Conservation (phyloP, 441 rosid genomes). For the Brassica hybrid region DNA sequence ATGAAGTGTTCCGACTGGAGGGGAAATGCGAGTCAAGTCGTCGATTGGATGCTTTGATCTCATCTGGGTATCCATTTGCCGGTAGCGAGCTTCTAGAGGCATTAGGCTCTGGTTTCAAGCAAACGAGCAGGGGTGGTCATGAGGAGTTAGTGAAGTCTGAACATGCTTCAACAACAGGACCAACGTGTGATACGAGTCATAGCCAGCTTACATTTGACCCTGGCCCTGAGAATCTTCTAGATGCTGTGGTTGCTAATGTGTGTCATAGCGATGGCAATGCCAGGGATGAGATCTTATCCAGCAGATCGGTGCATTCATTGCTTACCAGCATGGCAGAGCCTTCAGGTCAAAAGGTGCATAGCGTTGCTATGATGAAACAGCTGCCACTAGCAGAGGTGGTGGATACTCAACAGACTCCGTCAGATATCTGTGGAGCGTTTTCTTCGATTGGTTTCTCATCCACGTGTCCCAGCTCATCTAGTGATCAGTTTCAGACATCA, state of each 20-base stretch:
- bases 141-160: constrained; percentile 59
- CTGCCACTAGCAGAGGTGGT: constrained; percentile 51
- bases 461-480: constrained; percentile 66
- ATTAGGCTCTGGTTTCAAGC: constrained; percentile 72
- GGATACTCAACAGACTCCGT: constrained; percentile 53
- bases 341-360: constrained; percentile 52
- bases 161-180: constrained; percentile 46
- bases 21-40: constrained; percentile 48
- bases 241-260: constrained; percentile 85
- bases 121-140: constrained; percentile 43
- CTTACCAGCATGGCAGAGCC: constrained; percentile 59
- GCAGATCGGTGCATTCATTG: constrained; percentile 62
- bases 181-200: constrained; percentile 59
- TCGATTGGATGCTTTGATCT: constrained; percentile 44
- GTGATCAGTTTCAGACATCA: constrained; percentile 68
- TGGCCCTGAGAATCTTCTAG: constrained; percentile 78
- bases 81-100: constrained; percentile 87
- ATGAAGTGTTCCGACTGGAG: constrained; percentile 19
- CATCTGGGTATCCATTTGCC: constrained; percentile 63
- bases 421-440: constrained; percentile 83
- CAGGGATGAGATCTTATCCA: constrained; percentile 57
- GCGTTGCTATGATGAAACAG: constrained; percentile 43
- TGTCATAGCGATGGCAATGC: constrained; percentile 57
- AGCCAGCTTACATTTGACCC: constrained; percentile 67
- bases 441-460: constrained; percentile 81